These are phyloP conservation scores for Phaseolus coccineus DNA, from an alignment of 331 rosid genomes.

Conservation along the genomic window DNA sequence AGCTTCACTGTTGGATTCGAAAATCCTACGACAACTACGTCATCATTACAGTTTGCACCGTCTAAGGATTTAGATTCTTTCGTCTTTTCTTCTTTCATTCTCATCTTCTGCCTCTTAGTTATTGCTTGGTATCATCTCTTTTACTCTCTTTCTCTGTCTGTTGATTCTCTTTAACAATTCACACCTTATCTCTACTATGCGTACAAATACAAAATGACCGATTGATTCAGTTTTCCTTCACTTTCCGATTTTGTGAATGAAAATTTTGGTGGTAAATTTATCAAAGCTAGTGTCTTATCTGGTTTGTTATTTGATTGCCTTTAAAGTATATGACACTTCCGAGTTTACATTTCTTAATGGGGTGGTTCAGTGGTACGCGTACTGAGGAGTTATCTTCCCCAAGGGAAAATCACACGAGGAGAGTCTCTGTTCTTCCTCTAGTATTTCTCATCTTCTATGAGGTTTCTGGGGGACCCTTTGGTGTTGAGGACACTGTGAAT, in stretches of 20 bases:
- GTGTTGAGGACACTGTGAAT: slow-evolving; percentile 73
- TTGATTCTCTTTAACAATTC: not conserved
- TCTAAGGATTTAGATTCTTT: slow-evolving; percentile 1
- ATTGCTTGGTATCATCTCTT: not conserved
- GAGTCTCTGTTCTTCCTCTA: slow-evolving; percentile 69
- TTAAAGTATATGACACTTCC: not conserved
- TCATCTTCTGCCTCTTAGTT: slow-evolving; percentile 5
- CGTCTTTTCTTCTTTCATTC: slow-evolving; percentile 45
- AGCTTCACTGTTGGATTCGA: not conserved
- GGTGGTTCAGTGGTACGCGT: slow-evolving; percentile 44
- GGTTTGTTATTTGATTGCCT: not conserved
- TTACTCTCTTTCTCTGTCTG: not conserved
- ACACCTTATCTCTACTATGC: not conserved
- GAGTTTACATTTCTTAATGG: slow-evolving; percentile 46
- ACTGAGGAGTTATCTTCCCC: slow-evolving; percentile 55
- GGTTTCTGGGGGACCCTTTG: slow-evolving; percentile 91
- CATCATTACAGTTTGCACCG: not conserved
- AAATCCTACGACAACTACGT: slow-evolving; percentile 31
- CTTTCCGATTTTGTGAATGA: not conserved
- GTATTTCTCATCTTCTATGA: slow-evolving; percentile 51
- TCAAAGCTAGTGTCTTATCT: not conserved
- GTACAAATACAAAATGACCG: not conserved
- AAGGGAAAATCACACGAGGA: slow-evolving; percentile 48
- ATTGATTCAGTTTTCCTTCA: not conserved
- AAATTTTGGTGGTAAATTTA: slow-evolving; percentile 9